phyloP scores from a whole-genome alignment of 192 early-diverging fungal genomes.

The Gamsiella multidivaricata region DNA sequence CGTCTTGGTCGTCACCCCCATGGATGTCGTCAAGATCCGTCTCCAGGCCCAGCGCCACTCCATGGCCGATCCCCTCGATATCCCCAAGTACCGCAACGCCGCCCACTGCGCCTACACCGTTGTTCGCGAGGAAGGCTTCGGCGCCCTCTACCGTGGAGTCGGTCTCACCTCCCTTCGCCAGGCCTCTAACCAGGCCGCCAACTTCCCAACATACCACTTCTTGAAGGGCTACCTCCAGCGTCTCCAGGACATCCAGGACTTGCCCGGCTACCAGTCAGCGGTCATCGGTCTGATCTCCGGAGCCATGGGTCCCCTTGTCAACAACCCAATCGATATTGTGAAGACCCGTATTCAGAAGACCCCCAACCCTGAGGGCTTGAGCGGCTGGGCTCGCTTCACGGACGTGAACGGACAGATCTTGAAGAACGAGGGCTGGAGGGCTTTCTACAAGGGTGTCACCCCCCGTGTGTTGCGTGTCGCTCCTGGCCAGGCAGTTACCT shows the following conservation, averaged over 20 bases:
- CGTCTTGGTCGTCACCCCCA: slow-evolving; percentile 94
- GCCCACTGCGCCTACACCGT: slow-evolving; percentile 92
- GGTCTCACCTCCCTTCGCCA: slow-evolving; percentile 93
- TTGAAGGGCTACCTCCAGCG: slow-evolving; percentile 83
- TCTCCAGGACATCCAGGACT: slow-evolving; percentile 68
- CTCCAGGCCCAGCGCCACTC: slow-evolving; percentile 96
- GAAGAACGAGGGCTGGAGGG: slow-evolving; percentile 91
- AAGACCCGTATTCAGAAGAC: slow-evolving; percentile 99
- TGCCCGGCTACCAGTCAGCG: slow-evolving; percentile 93
- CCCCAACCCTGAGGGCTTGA: slow-evolving; percentile 71
- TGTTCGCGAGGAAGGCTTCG: slow-evolving; percentile 88
- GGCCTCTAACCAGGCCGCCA: slow-evolving; percentile 98
- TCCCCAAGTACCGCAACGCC: slow-evolving; percentile 97
- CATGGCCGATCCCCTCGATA: slow-evolving; percentile 94
- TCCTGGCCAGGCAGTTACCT: slow-evolving; percentile 96
- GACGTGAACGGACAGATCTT: slow-evolving; percentile 79
- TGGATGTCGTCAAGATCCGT: slow-evolving; percentile 99
- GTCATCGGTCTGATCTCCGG: slow-evolving; percentile 91
- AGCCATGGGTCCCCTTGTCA: slow-evolving; percentile 91
- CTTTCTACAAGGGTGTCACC: slow-evolving; percentile 96
- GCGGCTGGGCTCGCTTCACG: slow-evolving; percentile 83
- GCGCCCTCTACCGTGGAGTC: slow-evolving; percentile 94
- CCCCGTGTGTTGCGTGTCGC: slow-evolving; percentile 95
- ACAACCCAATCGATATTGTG: slow-evolving; percentile 98
- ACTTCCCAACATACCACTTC: slow-evolving; percentile 97